These are phyloP conservation scores for Calonectria hongkongensis DNA, from an alignment of 2,329 filamentous ascomycete species.

Conservation along the genomic window DNA sequence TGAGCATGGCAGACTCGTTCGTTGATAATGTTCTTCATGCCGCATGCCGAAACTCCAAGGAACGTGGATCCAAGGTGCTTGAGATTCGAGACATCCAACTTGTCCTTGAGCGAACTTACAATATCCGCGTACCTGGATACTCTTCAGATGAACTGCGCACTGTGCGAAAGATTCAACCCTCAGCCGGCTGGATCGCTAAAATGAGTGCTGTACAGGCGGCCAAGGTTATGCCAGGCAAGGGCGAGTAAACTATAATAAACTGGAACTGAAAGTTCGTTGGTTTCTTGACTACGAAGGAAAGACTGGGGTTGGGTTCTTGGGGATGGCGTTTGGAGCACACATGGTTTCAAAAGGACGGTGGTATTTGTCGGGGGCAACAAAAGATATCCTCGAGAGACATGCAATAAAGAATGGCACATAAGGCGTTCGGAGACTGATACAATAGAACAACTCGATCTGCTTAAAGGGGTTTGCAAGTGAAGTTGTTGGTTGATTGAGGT, in stretches of 20 bases:
- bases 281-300: conserved; percentile 6
- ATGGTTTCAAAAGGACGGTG: conserved; percentile 47
- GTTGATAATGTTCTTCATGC: conserved; percentile 92
- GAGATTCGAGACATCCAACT: conserved; percentile 92
- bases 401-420: conserved; percentile 28
- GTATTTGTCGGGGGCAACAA: conserved; percentile 30
- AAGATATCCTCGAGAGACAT: conserved; percentile 35
- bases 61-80: conserved; percentile 91
- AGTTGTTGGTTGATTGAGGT: background rate
- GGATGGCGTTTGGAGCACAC: conserved; percentile 52
- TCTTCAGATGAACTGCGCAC: conserved; percentile 95
- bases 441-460: conserved; percentile 1
- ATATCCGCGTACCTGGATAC: conserved; percentile 95
- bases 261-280: background rate
- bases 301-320: conserved; percentile 26
- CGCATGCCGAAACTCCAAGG: conserved; percentile 93
- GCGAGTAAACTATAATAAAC: conserved; percentile 62
- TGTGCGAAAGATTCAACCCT: conserved; percentile 93
- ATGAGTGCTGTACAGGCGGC: conserved; percentile 97
- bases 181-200: conserved; percentile 93
- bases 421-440: conserved; percentile 15
- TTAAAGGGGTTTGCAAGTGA: conserved; percentile 13
- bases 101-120: conserved; percentile 88
- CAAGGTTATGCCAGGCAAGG: conserved; percentile 83
- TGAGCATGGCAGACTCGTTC: conserved; percentile 94